A percentile compares a stretch with the other conserved stretches of the same genome.
These are phyloP conservation scores for Westerdykella ornata DNA, from an alignment of 2,329 filamentous ascomycete genomes.

Conservation along the genomic window DNA sequence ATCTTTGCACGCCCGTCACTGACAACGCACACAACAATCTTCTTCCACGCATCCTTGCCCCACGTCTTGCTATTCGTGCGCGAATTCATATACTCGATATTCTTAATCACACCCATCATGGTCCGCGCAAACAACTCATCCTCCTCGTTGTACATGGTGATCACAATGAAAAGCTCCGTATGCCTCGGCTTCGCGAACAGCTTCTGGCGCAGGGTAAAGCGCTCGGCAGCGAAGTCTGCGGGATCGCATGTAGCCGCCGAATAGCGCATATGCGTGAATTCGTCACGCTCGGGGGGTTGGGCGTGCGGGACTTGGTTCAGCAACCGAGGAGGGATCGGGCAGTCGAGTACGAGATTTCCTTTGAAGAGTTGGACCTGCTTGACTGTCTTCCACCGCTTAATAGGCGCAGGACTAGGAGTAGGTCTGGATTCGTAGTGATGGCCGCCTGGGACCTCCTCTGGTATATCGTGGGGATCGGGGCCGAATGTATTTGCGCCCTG, in stretches of 20 bases:
- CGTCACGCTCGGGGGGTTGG: constrained; percentile 68
- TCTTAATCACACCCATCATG: constrained; percentile 96
- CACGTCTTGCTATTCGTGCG: constrained; percentile 91
- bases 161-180: constrained; percentile 90
- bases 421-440: constrained; percentile 41
- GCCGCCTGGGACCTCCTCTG: constrained; percentile 33
- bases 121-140: constrained; percentile 92
- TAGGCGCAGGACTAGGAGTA: constrained; percentile 52
- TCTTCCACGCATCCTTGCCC: constrained; percentile 99
- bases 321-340: constrained; percentile 82
- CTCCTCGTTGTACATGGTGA: constrained; percentile 99
- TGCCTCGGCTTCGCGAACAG: constrained; percentile 88
- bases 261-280: constrained; percentile 87
- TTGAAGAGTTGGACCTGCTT: constrained; percentile 97
- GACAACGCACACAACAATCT: constrained; percentile 97
- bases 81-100: constrained; percentile 96
- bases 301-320: constrained; percentile 84
- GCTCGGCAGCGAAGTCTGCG: constrained; percentile 75
- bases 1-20: constrained; percentile 97
- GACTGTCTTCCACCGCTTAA: constrained; percentile 95
- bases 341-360: constrained; percentile 94
- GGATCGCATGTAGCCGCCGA: constrained; percentile 93
- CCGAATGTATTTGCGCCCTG: constrained; percentile 55
- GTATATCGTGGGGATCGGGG: constrained; percentile 49
- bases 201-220: constrained; percentile 85